Evolutionary conservation across 805 yeast species (phyloP), one percentile per base, ranked within the genome.

Genomic region (Suhomyces canberraensis): DNA sequence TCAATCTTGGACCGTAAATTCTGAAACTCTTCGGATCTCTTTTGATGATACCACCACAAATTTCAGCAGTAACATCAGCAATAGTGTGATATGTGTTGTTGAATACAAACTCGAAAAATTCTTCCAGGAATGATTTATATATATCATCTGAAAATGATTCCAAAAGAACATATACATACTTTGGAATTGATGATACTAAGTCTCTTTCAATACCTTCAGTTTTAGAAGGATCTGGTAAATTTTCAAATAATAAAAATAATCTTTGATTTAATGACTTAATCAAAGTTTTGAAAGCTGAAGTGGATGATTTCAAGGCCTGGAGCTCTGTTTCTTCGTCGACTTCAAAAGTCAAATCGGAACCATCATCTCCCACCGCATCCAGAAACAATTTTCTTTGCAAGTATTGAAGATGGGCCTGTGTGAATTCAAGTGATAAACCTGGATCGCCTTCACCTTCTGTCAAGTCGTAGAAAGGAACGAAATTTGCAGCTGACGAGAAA

Each of bases 1-100:
- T 60, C 14, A 84, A 58, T n/a, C 67, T 50, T 0, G 64, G 56
- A 25, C 74, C 69, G 18, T 77, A 55, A 29, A 56, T 58, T 1
- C 68, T 60, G 42, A 80, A 73, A 4, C 53, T 47, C 8, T 54
- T 48, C 0, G 88, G 81, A 31, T 81, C 78, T 29, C 87, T 74
- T 43, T 80, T 78, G 3, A 84, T 78, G 30, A 91, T 59, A 0
- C 83, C 73, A 7, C 90, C 91, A 33, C 87, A 71, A 3, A 90
- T 75, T 27, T 80, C 82, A 1, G 89, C 85, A 19, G 81, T 71
- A 0, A 84, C 73, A 34, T 83, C 82, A 1, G 81, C 78, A 24
- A 79, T 76, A 0, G 84, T 65, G 44, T 78, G 78, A 25, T 72
- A 60, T 3, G 79, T 78, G 46, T 79, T 78, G 13, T 75, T 76